Percentiles rank a stretch among this genome's conserved stretches.
phyloP scores from a whole-genome alignment of 148 eudicot species.

The Heliamphora exappendiculata region DNA sequence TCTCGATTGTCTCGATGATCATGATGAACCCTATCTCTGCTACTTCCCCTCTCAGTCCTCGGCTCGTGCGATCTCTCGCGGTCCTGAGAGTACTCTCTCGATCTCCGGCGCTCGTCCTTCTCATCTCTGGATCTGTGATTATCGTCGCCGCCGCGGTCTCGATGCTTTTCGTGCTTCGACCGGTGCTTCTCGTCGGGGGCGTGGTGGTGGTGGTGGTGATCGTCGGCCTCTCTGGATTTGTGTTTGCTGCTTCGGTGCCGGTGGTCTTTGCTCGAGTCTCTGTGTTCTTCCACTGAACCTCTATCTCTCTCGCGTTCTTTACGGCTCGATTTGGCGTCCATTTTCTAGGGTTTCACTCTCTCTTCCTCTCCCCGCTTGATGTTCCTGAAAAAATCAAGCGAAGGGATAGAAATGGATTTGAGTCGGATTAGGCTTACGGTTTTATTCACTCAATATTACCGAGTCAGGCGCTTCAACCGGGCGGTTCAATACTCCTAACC shows the following conservation, averaged over 20 bases:
- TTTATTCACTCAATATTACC: background rate
- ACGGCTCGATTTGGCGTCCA: conserved; percentile 45
- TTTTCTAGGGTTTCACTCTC: conserved; percentile 11
- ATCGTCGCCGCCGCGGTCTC: conserved; percentile 8
- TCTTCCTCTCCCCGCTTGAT: background rate
- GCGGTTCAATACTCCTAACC: background rate
- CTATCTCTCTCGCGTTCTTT: conserved; percentile 30
- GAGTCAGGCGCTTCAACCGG: background rate
- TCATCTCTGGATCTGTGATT: conserved; percentile 16
- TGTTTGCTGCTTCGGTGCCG: conserved; percentile 25
- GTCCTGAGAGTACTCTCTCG: conserved; percentile 19
- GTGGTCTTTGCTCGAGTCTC: conserved; percentile 25
- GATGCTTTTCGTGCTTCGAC: conserved; percentile 16
- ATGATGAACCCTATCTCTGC: conserved; percentile 16
- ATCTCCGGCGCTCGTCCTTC: conserved; percentile 16
- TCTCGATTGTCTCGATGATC: conserved; percentile 20
- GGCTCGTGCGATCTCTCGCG: conserved; percentile 19
- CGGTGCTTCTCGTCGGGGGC: conserved; percentile 27
- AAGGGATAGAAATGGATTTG: background rate
- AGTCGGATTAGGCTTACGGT: background rate
- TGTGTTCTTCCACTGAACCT: conserved; percentile 26
- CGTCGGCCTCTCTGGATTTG: conserved; percentile 22
- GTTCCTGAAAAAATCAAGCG: background rate
- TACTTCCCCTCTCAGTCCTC: conserved; percentile 16
- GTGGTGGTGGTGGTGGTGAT: conserved; percentile 22